Conservation (phyloP, 192 early-diverging fungal species). For the Cladochytrium replicatum region DNA sequence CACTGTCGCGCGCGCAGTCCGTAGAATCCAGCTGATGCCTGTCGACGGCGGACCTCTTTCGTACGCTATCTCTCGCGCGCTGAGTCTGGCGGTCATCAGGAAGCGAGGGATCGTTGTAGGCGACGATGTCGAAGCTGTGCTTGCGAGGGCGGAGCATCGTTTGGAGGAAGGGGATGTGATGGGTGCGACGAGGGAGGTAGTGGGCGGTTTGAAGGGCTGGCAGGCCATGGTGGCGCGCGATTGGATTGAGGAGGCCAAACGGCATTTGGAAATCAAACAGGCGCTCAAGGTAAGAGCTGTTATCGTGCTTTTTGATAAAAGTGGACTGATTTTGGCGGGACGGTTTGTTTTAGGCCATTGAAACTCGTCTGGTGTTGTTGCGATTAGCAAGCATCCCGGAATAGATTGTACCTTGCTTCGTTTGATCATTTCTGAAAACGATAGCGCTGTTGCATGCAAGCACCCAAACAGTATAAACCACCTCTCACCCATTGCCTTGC, state of each 20-base stretch:
- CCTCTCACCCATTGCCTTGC: too few relatives aligned
- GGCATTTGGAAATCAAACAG: constrained; percentile 80
- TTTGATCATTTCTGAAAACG: too few relatives aligned
- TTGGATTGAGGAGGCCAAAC: constrained; percentile 74
- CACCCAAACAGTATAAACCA: too few relatives aligned
- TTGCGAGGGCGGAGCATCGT: constrained; percentile 68
- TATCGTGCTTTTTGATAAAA: constrained; percentile 16
- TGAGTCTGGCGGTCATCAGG: constrained; percentile 71
- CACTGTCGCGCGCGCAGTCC: constrained; percentile 54
- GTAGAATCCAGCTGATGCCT: constrained; percentile 73
- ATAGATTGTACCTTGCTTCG: too few relatives aligned
- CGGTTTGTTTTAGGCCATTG: too few relatives aligned
- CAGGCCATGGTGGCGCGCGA: constrained; percentile 71
- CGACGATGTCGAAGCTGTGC: constrained; percentile 72
- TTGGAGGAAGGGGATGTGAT: constrained; percentile 73
- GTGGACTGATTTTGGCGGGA: too few relatives aligned
- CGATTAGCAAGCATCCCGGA: too few relatives aligned
- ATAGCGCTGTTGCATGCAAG: too few relatives aligned
- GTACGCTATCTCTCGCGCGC: constrained; percentile 57
- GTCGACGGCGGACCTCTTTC: constrained; percentile 78
- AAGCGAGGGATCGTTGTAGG: constrained; percentile 81
- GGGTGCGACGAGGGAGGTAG: constrained; percentile 71
- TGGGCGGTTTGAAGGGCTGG: constrained; percentile 92
- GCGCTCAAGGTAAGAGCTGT: constrained; percentile 57
- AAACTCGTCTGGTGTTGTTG: too few relatives aligned